Percentiles rank a stretch among this genome's conserved stretches.
Conservation (phyloP, 805 yeast genomes). For the Monosporozyma solicola region DNA sequence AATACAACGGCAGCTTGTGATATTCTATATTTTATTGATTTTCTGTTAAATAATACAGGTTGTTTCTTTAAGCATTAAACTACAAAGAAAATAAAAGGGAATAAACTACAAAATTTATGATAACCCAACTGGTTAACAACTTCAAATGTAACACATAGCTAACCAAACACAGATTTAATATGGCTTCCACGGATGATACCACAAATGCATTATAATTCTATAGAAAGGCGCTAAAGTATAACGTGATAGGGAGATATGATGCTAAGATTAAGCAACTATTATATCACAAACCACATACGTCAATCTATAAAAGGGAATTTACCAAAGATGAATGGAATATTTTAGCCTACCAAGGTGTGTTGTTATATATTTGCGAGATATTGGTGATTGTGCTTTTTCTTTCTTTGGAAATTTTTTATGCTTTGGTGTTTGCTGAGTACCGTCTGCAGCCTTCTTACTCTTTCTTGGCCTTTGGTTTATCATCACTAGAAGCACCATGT, state of each 20-base stretch:
- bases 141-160: background rate
- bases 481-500: constrained; percentile 3
- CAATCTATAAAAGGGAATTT: constrained; percentile 54
- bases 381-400: constrained; percentile 16
- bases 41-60: too few relatives aligned
- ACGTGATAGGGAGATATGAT: constrained; percentile 70
- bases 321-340: constrained; percentile 59
- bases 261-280: constrained; percentile 59
- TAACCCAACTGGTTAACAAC: too few relatives aligned
- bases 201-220: constrained; percentile 41
- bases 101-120: too few relatives aligned
- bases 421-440: constrained; percentile 13
- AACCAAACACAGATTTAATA: background rate
- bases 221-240: constrained; percentile 60
- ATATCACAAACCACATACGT: constrained; percentile 63
- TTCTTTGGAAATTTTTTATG: constrained; percentile 24
- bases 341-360: constrained; percentile 62
- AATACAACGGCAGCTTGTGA: too few relatives aligned
- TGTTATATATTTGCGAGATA: constrained; percentile 51
- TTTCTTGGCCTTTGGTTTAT: constrained; percentile 24
- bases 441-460: constrained; percentile 15
- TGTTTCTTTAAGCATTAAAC: too few relatives aligned
- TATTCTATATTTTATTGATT: too few relatives aligned
- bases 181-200: background rate
- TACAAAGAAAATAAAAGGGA: too few relatives aligned